These are phyloP conservation scores for Clarireedia monteithiana DNA, from an alignment of 2,329 filamentous ascomycete genomes.

Conservation along the genomic window DNA sequence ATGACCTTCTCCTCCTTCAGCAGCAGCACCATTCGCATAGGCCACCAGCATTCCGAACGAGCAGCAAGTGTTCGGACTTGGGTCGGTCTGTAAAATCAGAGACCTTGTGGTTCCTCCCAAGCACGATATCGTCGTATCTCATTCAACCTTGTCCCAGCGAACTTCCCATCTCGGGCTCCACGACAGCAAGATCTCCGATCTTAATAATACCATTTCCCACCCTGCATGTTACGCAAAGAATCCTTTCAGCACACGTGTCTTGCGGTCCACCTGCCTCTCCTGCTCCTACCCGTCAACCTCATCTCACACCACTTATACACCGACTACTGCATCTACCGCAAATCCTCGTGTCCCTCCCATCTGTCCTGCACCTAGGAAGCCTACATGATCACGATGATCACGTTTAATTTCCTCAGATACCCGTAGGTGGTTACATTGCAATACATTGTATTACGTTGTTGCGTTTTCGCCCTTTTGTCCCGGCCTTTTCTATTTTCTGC, in stretches of 20 bases:
- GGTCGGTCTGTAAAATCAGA: background rate
- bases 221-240: background rate
- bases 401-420: conserved; percentile 4
- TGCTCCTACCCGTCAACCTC: conserved; percentile 5
- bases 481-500: background rate
- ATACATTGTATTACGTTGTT: background rate
- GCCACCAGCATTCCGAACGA: background rate
- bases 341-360: conserved; percentile 5
- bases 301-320: background rate
- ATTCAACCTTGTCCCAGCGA: background rate
- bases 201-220: no score
- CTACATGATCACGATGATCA: conserved; percentile 9
- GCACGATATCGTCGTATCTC: background rate
- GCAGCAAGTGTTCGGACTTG: no score
- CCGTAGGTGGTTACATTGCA: conserved; percentile 1
- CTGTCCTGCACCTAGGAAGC: background rate
- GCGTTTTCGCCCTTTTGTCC: background rate
- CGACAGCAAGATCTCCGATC: background rate
- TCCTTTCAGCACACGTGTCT: conserved; percentile 6
- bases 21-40: no score
- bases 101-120: background rate
- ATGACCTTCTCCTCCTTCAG: background rate
- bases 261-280: conserved; percentile 3
- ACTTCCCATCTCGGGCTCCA: background rate
- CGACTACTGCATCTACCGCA: background rate